Base-by-base conservation (phyloP, 306 rosid genomes). In the Castanospermum australe region DNA sequence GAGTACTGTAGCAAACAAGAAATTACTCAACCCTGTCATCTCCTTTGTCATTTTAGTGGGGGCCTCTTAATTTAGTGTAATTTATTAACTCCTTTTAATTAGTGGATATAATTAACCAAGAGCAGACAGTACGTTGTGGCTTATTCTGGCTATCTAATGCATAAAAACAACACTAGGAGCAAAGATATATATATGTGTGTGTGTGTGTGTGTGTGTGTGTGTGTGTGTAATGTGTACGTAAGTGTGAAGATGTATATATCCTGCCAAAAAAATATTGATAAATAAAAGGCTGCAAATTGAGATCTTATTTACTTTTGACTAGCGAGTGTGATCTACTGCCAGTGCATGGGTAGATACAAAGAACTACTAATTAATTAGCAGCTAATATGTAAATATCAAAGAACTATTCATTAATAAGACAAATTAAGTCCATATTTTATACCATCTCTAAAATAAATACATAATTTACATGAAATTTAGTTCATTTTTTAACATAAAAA, bases 81-180 rank as follows among this genome's bases (percentile, higher is more conserved):
- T 64, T 28, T 28, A 77, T 50, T 8, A 65, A 81, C 30, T 45
- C 18, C 47, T 56, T 12, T 50, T 5, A 18, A 25, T 60, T 33
- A 60, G 14, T 66, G 21, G 44, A 22, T 13, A 6, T 42, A 56
- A 81, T 65, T 80, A 52, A 55, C 61, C 78, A 79, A 66, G 59
- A 67, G 45, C 61, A 67, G 83, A 77, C 73, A 47, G 20, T 68
- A 82, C 77, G 32, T 57, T 61, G 35, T 78, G 82, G 76, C 76
- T 30, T 82, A 33, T 62, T 81, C 5, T 71, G 77, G 67, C 75
- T 77, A 71, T 66, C 81, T 77, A 22, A 85, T 69, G 74, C 81
- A 52, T 74, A 52, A 45, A 55, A 63, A 78, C 79, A 73, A 67
- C 38, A 59, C 30, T 13, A 30, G 47, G 51, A 55, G 79, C 73